Evolutionary conservation across 129 eudicot species (phyloP), one percentile per base, ranked within the genome.

Genomic region (Escallonia rubra): DNA sequence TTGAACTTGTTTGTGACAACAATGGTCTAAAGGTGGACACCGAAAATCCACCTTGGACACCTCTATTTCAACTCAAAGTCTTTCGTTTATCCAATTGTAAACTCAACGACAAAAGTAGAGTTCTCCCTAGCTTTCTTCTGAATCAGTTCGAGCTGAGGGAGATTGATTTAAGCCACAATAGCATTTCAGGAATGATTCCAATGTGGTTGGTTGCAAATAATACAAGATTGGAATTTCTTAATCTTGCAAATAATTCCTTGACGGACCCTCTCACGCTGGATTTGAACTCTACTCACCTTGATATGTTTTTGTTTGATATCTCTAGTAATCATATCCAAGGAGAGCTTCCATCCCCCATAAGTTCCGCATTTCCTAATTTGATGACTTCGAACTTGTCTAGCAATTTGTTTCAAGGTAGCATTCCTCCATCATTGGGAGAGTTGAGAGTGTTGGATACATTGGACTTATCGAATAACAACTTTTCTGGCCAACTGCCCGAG

Each of bases 391-490:
- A 61, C 42, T 6, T 71, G 68, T 60, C 67, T 2, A 14, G 14
- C 4, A 71, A 71, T 51, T 5, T 6, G 11, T 40, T 71, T 10
- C 41, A 71, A 14, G 68, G 75, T 4, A 0, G 16, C 11, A 51
- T 71, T 38, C 75, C 75, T 12, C 8, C 59, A 4, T 60, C 68
- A 8, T 1, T 71, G 3, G 75, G 75, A 0, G 42, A 71, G 8
- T 7, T 71, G 61, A 14, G 10, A 8, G 1, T 0, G 40, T 10
- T 49, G 6, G 1, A 0, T 2, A 0, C 11, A 2, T 8, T 71
- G 3, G 75, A 71, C 53, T 61, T 71, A 12, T 49, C 68, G 2
- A 8, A 71, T 9, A 71, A 71, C 43, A 61, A 61, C 56, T 71
- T 71, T 3, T 39, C 53, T 11, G 75, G 68, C 13, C 42, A 49